Evolutionary conservation across 371 early-diverging fungal species (phyloP).

Genomic region (Mucor saturninus): DNA sequence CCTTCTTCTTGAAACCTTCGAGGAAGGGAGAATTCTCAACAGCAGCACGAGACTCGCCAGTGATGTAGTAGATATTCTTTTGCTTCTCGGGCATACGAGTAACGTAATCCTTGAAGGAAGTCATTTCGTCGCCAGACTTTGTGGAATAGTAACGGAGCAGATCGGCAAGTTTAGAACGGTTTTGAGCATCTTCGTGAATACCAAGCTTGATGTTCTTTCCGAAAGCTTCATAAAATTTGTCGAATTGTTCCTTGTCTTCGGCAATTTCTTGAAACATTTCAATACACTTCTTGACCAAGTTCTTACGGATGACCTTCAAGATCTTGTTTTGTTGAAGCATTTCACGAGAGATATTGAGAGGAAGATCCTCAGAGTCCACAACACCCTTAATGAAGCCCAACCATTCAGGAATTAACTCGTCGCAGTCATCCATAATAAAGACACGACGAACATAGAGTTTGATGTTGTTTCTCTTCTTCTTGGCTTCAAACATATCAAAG

Average conservation of each 20-base stretch:
- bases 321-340: conserved; percentile 80
- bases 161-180: conserved; percentile 69
- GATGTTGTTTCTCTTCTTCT: conserved; percentile 73
- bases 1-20: conserved; percentile 96
- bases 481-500: conserved; percentile 62
- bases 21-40: conserved; percentile 98
- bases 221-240: conserved; percentile 74
- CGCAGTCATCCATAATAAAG: conserved; percentile 86
- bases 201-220: conserved; percentile 78
- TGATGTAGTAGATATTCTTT: conserved; percentile 95
- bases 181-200: conserved; percentile 68
- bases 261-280: conserved; percentile 75
- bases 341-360: conserved; percentile 90
- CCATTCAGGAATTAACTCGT: conserved; percentile 65
- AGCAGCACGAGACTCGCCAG: conserved; percentile 93
- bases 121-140: conserved; percentile 62
- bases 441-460: conserved; percentile 86
- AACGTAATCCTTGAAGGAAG: conserved; percentile 78
- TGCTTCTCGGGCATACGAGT: conserved; percentile 79
- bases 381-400: conserved; percentile 71
- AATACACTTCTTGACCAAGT: conserved; percentile 76
- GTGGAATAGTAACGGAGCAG: conserved; percentile 75
- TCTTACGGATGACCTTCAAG: conserved; percentile 79
- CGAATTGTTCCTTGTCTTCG: conserved; percentile 73
- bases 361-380: conserved; percentile 84